Conservation (phyloP, 192 early-diverging fungal species). For the Phycomyces blakesleeanus region DNA sequence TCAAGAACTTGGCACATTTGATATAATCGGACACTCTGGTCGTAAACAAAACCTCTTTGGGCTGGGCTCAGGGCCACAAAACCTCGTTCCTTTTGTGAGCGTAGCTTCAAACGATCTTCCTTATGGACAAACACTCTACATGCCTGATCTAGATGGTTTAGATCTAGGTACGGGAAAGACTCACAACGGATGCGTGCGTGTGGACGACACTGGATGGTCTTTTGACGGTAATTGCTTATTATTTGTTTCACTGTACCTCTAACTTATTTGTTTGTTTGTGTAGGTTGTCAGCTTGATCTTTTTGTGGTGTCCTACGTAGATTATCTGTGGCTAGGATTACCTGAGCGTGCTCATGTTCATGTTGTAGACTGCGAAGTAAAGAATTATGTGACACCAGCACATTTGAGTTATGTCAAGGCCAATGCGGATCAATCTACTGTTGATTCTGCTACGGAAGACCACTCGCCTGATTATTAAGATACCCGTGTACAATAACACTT, state of each 20-base stretch:
- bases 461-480: background rate
- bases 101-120: slow-evolving; percentile 36
- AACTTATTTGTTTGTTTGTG: background rate
- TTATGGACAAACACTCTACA: slow-evolving; percentile 22
- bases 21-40: background rate
- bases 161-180: slow-evolving; percentile 18
- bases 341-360: background rate
- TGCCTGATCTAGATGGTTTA: slow-evolving; percentile 21
- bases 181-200: slow-evolving; percentile 41
- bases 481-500: background rate
- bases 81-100: slow-evolving; percentile 34
- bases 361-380: slow-evolving; percentile 6
- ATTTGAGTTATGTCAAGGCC: slow-evolving; percentile 5
- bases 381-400: slow-evolving; percentile 4
- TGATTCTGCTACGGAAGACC: background rate
- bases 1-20: slow-evolving; percentile 1
- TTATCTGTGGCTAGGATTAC: slow-evolving; percentile 19
- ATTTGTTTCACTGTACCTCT: background rate
- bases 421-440: background rate
- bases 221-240: slow-evolving; percentile 28
- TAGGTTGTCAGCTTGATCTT: slow-evolving; percentile 33
- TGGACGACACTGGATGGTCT: slow-evolving; percentile 31
- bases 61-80: slow-evolving; percentile 1
- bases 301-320: slow-evolving; percentile 31
- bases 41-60: slow-evolving; percentile 12